Evolutionary conservation across 139 green algal species (phyloP).

Genomic region (Chlamydomonas applanata): DNA sequence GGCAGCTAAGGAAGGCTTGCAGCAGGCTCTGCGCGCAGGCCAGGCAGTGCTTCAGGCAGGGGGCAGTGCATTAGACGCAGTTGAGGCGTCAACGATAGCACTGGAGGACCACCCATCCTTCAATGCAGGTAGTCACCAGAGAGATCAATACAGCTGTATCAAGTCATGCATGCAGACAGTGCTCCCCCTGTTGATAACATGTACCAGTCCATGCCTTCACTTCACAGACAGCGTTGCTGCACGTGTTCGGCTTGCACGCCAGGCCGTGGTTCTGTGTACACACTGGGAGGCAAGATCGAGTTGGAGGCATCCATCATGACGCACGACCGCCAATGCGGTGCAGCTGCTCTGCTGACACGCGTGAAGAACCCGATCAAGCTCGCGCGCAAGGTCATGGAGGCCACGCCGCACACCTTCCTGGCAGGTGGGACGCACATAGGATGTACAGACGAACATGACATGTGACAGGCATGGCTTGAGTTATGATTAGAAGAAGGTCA

Average conservation of each 20-base stretch:
- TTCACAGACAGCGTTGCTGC: too few species aligned
- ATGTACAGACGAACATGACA: too few species aligned
- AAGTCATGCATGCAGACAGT: too few species aligned
- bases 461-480: slow-evolving; percentile 4
- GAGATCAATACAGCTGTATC: too few species aligned
- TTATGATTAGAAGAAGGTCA: too few species aligned
- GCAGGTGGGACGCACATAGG: slow-evolving; percentile 1
- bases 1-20: slow-evolving; percentile 3
- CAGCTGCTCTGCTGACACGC: background rate
- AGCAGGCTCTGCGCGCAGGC: background rate
- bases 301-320: slow-evolving; percentile 21
- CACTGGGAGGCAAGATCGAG: background rate
- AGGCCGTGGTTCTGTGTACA: slow-evolving; percentile 17
- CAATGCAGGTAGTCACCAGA: slow-evolving; percentile 49
- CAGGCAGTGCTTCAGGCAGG: slow-evolving; percentile 14
- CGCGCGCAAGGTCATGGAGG: slow-evolving; percentile 30
- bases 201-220: too few species aligned
- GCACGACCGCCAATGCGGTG: background rate
- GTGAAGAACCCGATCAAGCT: slow-evolving; percentile 29
- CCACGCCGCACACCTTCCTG: slow-evolving; percentile 36
- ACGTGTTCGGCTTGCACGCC: background rate
- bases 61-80: slow-evolving; percentile 35
- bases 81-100: slow-evolving; percentile 16
- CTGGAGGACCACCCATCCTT: slow-evolving; percentile 38
- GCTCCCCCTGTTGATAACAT: too few species aligned